Percentiles rank a stretch among this genome's conserved stretches.
Conservation (phyloP, 1,139 yeast species). For the Protomyces inundatus region DNA sequence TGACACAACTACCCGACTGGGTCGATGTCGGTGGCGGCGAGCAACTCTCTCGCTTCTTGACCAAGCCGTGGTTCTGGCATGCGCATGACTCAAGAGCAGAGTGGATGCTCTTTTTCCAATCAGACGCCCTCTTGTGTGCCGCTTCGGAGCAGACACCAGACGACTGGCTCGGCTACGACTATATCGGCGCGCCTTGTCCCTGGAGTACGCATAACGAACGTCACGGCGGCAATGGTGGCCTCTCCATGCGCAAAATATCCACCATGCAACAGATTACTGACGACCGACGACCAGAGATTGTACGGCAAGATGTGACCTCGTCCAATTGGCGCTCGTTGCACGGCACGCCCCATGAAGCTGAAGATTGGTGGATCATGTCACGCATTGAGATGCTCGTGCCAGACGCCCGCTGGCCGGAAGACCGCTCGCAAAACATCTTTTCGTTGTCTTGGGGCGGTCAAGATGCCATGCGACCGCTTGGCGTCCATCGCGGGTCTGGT, state of each 20-base stretch:
- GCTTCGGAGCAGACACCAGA: constrained; percentile 15
- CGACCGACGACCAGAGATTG: not conserved
- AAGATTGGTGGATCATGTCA: constrained; percentile 18
- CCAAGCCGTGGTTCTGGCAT: constrained; percentile 22
- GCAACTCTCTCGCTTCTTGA: constrained; percentile 7
- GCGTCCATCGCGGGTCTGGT: constrained; percentile 15
- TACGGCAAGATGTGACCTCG: not conserved
- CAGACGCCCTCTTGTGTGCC: constrained; percentile 8
- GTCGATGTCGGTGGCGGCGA: constrained; percentile 13
- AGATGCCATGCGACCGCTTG: constrained; percentile 6
- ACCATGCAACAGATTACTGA: constrained; percentile 2
- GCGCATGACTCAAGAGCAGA: constrained; percentile 11
- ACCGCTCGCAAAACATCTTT: not conserved
- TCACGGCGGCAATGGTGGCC: constrained; percentile 20
- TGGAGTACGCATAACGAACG: not conserved
- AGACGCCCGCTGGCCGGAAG: constrained; percentile 17
- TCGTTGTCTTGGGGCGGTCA: constrained; percentile 6
- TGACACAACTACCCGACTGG: constrained; percentile 7
- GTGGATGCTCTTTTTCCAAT: constrained; percentile 23
- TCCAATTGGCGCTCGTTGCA: not conserved
- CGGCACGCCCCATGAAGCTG: constrained; percentile 2
- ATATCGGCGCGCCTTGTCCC: constrained; percentile 9
- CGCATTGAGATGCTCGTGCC: constrained; percentile 8
- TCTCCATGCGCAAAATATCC: constrained; percentile 3
- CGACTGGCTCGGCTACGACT: constrained; percentile 24